A percentile compares a stretch with the other conserved stretches of the same genome.
phyloP scores from a whole-genome alignment of 2,329 filamentous ascomycete species.

The Cladosporium sp. region DNA sequence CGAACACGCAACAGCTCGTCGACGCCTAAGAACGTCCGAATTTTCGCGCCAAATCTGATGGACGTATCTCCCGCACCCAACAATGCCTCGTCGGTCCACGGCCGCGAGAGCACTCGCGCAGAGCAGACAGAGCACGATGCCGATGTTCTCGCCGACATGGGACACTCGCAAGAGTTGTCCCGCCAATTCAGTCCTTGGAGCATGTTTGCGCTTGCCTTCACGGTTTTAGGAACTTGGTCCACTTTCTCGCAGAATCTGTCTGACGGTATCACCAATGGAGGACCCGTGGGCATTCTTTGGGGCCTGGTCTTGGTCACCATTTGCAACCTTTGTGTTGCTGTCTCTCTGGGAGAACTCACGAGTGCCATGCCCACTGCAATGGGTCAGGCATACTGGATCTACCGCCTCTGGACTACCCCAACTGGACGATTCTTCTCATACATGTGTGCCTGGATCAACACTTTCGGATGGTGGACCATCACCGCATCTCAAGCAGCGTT shows the following conservation, averaged over 20 bases:
- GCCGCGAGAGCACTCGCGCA: background rate
- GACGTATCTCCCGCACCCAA: constrained; percentile 3
- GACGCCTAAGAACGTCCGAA: background rate
- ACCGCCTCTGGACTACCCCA: constrained; percentile 37
- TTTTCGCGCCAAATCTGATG: background rate
- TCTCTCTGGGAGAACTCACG: constrained; percentile 54
- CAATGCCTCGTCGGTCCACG: background rate
- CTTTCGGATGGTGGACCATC: constrained; percentile 57
- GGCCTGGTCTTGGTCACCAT: constrained; percentile 50
- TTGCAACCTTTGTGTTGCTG: constrained; percentile 49
- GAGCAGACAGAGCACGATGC: constrained; percentile 31
- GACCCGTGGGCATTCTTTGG: constrained; percentile 54
- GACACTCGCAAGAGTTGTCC: constrained; percentile 40
- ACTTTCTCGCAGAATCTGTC: constrained; percentile 53
- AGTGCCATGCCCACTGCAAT: constrained; percentile 58
- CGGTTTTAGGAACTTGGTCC: constrained; percentile 55
- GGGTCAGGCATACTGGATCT: constrained; percentile 58
- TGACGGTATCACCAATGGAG: constrained; percentile 53
- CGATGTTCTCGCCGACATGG: constrained; percentile 38
- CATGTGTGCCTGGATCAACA: constrained; percentile 59
- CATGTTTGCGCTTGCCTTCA: constrained; percentile 56
- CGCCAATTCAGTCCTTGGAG: constrained; percentile 52
- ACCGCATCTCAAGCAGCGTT: constrained; percentile 55
- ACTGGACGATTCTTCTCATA: constrained; percentile 51
- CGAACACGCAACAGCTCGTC: background rate